Percentiles rank a stretch among this genome's conserved stretches.
Conservation (phyloP, 2,329 filamentous ascomycete species). For the Aspergillus eucalypticola region DNA sequence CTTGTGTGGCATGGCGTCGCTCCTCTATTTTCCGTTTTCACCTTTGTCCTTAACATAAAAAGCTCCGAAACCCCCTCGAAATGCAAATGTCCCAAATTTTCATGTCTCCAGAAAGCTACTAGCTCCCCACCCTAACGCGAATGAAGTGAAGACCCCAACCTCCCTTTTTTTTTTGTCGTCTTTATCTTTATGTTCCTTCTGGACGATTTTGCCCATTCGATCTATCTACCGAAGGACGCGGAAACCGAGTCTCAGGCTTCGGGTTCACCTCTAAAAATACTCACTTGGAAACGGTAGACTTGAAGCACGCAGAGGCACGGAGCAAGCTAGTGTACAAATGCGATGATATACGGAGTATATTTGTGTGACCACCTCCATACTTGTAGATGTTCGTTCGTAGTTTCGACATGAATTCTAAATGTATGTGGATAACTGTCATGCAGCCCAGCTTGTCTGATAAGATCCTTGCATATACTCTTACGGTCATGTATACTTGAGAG, state of each 20-base stretch:
- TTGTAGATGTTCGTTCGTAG: too few relatives aligned
- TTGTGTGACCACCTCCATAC: too few relatives aligned
- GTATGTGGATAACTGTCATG: too few relatives aligned
- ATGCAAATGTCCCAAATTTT: conserved; percentile 38
- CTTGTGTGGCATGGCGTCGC: conserved; percentile 42
- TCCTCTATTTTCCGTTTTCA: conserved; percentile 33
- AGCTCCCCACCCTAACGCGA: background rate
- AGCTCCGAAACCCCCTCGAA: conserved; percentile 39
- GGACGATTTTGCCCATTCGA: background rate
- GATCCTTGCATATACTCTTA: too few relatives aligned
- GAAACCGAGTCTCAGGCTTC: background rate
- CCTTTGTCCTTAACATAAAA: conserved; percentile 39
- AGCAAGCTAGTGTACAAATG: background rate
- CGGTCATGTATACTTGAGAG: too few relatives aligned
- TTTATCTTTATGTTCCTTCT: background rate
- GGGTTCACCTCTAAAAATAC: background rate
- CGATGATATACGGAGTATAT: background rate
- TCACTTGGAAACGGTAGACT: background rate
- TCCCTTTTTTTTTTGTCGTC: too few relatives aligned
- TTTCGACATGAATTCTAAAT: too few relatives aligned
- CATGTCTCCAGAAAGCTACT: conserved; percentile 12
- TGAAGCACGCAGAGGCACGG: background rate
- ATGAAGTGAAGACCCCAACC: background rate
- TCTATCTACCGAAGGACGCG: background rate
- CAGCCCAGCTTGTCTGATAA: too few relatives aligned